Conservation (phyloP, 164 flowering plant genomes). For the Tinospora cordifolia region DNA sequence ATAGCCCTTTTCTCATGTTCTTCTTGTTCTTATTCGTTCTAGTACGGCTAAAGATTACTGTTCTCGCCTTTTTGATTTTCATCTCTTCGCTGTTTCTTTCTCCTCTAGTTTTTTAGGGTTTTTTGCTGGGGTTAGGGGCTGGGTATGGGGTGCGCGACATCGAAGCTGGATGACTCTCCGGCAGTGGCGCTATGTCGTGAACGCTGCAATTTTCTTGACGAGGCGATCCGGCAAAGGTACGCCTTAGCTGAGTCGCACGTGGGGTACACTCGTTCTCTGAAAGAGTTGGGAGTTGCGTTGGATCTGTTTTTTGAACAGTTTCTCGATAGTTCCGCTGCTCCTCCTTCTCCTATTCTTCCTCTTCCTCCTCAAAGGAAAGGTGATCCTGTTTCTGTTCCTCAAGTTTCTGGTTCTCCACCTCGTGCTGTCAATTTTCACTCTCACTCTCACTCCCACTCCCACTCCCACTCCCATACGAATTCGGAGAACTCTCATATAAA, state of each 20-base stretch:
- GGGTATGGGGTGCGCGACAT: constrained; percentile 61
- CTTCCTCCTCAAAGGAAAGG: constrained; percentile 23
- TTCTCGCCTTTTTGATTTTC: background rate
- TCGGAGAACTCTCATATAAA: constrained; percentile 16
- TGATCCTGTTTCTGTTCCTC: background rate
- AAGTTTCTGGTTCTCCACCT: background rate
- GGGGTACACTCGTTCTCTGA: constrained; percentile 50
- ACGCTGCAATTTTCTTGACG: constrained; percentile 42
- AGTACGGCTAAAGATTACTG: too few relatives aligned
- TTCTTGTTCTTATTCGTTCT: background rate
- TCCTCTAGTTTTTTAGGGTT: background rate
- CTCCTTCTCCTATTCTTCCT: constrained; percentile 20
- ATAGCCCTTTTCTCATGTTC: background rate
- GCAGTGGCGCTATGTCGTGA: constrained; percentile 75
- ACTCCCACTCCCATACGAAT: constrained; percentile 13
- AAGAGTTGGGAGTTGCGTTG: constrained; percentile 37
- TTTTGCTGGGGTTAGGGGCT: background rate
- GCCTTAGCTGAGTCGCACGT: constrained; percentile 53
- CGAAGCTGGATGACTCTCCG: constrained; percentile 67
- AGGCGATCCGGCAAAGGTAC: constrained; percentile 51
- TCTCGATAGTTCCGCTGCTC: constrained; percentile 3
- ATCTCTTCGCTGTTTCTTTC: background rate
- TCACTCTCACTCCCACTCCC: too few relatives aligned
- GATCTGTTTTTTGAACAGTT: constrained; percentile 29
- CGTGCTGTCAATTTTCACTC: background rate